Base-by-base conservation (phyloP, 2,329 filamentous ascomycete genomes). In the Chaetomium sp. region DNA sequence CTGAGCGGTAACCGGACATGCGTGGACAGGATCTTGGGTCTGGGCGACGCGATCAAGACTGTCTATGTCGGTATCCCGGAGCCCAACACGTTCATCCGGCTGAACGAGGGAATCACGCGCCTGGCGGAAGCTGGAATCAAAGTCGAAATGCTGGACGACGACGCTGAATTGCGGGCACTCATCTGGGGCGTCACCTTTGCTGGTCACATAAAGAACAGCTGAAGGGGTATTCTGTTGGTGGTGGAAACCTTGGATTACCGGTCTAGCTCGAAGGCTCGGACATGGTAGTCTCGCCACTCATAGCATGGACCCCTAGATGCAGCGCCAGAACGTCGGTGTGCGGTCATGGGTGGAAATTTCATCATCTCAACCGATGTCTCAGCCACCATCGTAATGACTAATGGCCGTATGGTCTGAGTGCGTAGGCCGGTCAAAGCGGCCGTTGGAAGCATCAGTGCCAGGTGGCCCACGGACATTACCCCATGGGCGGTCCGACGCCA, bases 201-300 rank as follows among this genome's bases (percentile, higher is more conserved):
- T 42, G 35, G 35, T 4, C 35, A 42, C 13, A 3, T 13, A 19
- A 42, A 4, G 35, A 19, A 7, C 13, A 42, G 35, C 12, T 42
- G 13, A 42, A 42, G 13, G 35, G 16, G 35, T 4, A 5, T 35
- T 12, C 10, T 35, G 12, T 4, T 35, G 33, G 33, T 13, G 33
- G 33, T 12, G 10, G 33, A 35, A 35, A 13, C 10, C 16, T 42
- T 42, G 13, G 16, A 6, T 3, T 42, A 19, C 16, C 4, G 35
- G 35, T 13, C 16, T 4, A 7, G 33, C 12, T 13, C 35, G 3
- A 4, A 4, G 35, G 13, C 35, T 19, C 35, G 35, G 12, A 13
- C 12, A 16, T 13, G 10, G 12, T 10, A 38, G 33, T 16, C 12
- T 38, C 8, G 77, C 77, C 27, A 74, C 80, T 19, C 61, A n/a